Base-by-base conservation (phyloP, 257 asterid species). In the Galeopsis tetrahit region DNA sequence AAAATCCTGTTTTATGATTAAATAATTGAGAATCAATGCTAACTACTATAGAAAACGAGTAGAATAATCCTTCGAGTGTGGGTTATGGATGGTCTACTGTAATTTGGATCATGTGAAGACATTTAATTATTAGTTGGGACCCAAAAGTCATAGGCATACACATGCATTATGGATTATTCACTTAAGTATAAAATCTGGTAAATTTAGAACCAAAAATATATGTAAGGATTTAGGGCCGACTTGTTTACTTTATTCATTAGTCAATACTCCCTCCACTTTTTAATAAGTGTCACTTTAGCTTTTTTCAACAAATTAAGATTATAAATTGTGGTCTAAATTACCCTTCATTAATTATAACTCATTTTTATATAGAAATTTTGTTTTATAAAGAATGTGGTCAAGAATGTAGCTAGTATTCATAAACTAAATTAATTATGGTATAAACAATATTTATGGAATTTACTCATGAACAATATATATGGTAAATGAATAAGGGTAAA, bases 71-170 rank as follows among this genome's bases (percentile, higher is more conserved):
- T 31, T 64, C 49, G 62, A 60, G 77, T 68, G 68, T 66, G 43
- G 67, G 40, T 58, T 77, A 63, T 62, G 66, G 71, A 63, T 62
- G 66, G 71, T 73, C 57, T 60, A 55, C 68, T 39, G 67, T 33
- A 39, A 72, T 77, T 75, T 85, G 89, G 85, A 87, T 81, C 90
- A 87, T 78, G 93, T 78, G 91, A 70, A 14, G 60, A 48, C 70
- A 81, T 57, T 85, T 67, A 78, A 76, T 42, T 73, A 70, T 58
- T 74, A 76, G 66, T 11, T 73, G 69, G 48, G 53, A 1, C 75
- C 79, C 78, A 33, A 79, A 76, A 76, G 86, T 80, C 90, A 63
- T 69, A 71, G 78, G 80, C 86, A 86, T 63, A 63, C 52, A 75
- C 85, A 77, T 78, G 88, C 88, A 85, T 66, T 38, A 69, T 70